Evolutionary conservation across 306 rosid genomes (phyloP).

Genomic region (Vigna hirtella): DNA sequence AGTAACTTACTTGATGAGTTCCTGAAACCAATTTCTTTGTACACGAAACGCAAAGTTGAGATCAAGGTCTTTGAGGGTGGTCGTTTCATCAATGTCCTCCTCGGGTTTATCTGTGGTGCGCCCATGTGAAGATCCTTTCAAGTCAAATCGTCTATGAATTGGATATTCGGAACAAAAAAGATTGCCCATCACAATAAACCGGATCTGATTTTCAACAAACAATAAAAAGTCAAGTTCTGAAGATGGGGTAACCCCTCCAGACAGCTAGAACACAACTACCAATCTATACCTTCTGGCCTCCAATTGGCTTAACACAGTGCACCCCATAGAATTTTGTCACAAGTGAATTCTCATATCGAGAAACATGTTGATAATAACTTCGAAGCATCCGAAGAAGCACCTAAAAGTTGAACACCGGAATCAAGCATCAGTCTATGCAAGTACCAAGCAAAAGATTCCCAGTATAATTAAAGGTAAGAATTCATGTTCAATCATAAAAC

Average conservation of each 20-base stretch:
- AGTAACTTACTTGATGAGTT: slow-evolving; percentile 75
- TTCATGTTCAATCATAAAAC: background rate
- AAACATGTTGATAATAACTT: slow-evolving; percentile 80
- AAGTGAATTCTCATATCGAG: slow-evolving; percentile 79
- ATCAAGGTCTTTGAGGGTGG: slow-evolving; percentile 97
- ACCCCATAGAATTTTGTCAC: slow-evolving; percentile 93
- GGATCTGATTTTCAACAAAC: slow-evolving; percentile 61
- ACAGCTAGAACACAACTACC: slow-evolving; percentile 19
- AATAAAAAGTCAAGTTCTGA: slow-evolving; percentile 30
- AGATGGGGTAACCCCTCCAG: slow-evolving; percentile 18
- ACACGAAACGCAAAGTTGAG: slow-evolving; percentile 91
- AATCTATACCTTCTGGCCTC: slow-evolving; percentile 84
- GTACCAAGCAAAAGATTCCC: background rate
- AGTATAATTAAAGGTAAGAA: background rate
- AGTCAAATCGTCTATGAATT: slow-evolving; percentile 92
- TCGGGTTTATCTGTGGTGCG: slow-evolving; percentile 91
- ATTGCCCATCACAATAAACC: slow-evolving; percentile 98
- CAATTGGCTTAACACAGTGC: slow-evolving; percentile 97
- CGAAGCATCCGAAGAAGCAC: slow-evolving; percentile 96
- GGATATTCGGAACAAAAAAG: slow-evolving; percentile 97
- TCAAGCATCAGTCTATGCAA: slow-evolving; percentile 26
- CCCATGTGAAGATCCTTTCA: slow-evolving; percentile 98
- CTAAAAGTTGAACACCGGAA: slow-evolving; percentile 52
- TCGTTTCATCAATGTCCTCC: slow-evolving; percentile 95
- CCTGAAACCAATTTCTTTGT: slow-evolving; percentile 75